Evolutionary conservation across 2,329 filamentous ascomycete species (phyloP).

Genomic region (Ophiocordyceps camponoti-leonardi): DNA sequence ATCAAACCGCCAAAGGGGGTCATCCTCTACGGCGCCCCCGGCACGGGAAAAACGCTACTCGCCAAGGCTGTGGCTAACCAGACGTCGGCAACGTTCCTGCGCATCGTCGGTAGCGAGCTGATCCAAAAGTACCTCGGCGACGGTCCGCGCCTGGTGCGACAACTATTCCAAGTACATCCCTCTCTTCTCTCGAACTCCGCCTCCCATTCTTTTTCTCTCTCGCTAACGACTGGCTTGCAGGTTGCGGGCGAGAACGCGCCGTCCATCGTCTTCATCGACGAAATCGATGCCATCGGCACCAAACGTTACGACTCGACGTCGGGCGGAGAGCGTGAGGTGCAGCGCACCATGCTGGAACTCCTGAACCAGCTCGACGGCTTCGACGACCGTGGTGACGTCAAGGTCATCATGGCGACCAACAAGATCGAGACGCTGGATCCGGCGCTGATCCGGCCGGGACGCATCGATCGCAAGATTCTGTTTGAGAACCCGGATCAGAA

Average conservation of each 20-base stretch:
- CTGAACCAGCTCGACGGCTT: conserved; percentile 98
- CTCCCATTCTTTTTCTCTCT: background rate
- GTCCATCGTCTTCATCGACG: conserved; percentile 96
- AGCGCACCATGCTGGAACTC: conserved; percentile 95
- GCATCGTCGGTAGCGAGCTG: conserved; percentile 90
- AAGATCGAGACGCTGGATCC: conserved; percentile 98
- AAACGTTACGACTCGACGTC: conserved; percentile 98
- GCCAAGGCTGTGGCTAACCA: conserved; percentile 97
- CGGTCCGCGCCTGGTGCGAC: conserved; percentile 81
- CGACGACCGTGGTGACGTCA: conserved; percentile 95
- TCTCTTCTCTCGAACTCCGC: background rate
- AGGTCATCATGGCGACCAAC: conserved; percentile 99
- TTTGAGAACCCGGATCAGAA: conserved; percentile 60
- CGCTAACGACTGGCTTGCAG: conserved; percentile 23
- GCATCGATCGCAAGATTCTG: conserved; percentile 94
- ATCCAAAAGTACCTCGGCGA: conserved; percentile 99
- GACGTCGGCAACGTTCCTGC: conserved; percentile 94
- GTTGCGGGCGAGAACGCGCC: conserved; percentile 92
- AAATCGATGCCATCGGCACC: conserved; percentile 96
- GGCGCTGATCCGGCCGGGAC: conserved; percentile 85
- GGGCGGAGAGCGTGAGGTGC: conserved; percentile 90
- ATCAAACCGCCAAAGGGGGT: conserved; percentile 99
- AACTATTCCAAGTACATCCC: conserved; percentile 62
- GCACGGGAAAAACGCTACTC: conserved; percentile 89
- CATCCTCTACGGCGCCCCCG: conserved; percentile 92